These are phyloP conservation scores for Salix suchowensis DNA, from an alignment of 345 rosid genomes.

Conservation along the genomic window DNA sequence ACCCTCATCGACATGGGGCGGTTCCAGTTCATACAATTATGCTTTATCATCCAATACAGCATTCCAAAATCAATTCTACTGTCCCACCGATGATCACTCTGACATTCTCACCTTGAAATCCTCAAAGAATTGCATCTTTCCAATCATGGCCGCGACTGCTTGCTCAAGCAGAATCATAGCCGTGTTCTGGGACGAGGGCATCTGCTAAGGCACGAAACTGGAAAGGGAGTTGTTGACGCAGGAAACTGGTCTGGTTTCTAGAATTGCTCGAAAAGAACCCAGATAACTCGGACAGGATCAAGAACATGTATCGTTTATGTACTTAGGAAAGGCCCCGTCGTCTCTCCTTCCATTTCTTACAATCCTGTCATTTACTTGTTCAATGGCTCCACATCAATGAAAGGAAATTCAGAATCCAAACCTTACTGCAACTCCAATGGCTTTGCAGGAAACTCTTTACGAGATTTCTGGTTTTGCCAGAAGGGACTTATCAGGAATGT, in stretches of 20 bases:
- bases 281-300: conserved; percentile 69
- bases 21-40: too few relatives aligned
- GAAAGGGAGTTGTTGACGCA: conserved; percentile 63
- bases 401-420: background rate
- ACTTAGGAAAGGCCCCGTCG: conserved; percentile 75
- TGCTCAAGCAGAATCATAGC: conserved; percentile 12
- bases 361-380: background rate
- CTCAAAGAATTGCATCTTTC: background rate
- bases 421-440: background rate
- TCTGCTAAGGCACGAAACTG: conserved; percentile 70
- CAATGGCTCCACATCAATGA: background rate
- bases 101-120: background rate
- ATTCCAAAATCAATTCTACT: too few relatives aligned
- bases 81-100: background rate
- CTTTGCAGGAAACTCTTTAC: background rate
- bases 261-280: conserved; percentile 79
- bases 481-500: background rate
- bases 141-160: conserved; percentile 14
- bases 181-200: conserved; percentile 35
- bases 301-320: conserved; percentile 88
- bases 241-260: conserved; percentile 57
- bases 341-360: conserved; percentile 60
- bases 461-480: background rate
- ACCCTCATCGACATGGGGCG: too few relatives aligned
- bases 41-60: too few relatives aligned